Base-by-base conservation (phyloP, 2,329 filamentous ascomycete genomes). In the Clonostachys rhizophaga region DNA sequence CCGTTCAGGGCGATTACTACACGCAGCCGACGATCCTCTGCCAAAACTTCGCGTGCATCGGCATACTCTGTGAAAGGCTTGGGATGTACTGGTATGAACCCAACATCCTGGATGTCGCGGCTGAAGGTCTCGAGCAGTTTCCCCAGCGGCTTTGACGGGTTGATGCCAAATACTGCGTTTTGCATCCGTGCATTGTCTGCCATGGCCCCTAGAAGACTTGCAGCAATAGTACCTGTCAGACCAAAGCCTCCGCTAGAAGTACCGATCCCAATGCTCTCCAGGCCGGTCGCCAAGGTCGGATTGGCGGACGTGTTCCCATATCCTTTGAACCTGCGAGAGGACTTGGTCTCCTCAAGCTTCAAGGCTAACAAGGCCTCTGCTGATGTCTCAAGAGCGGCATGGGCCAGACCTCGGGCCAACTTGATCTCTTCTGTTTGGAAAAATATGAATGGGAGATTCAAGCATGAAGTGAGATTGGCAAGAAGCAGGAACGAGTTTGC, bases 121-220 rank as follows among this genome's bases (percentile, higher is more conserved):
- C 87, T 80, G 62, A 95, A 95, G n/a, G 85, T 76, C 53, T 96
- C 89, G 76, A 96, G 87, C 75, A 91, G 89, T 62, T 91, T 86
- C 45, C 84, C 83, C 1, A 87, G 88, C 76, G 95, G 91, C 35
- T 85, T 81, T 2, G 86, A 84, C 40, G 88, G 88, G 60, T 95
- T 96, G n/a, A 94, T 89, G 9, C 94, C 94, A 59, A 97, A 96
- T 37, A 97, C 71, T 36, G 87, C 83, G 14, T 91, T 92, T 33
- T 96, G 86, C 40, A 91, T 73, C 14, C 94, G 79, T 6, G 85
- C 81, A 51, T 87, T 94, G 36, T 91, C 85, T 3, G 90, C 87
- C 58, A 96, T 75, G 16, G 84, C 78, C 11, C 91, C 92, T 1
- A 97, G 71, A 46, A 96, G 82, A 2, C 83, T 83, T 17, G 91